phyloP scores from a whole-genome alignment of 2,329 filamentous ascomycete genomes.

The Fusarium zealandicum region DNA sequence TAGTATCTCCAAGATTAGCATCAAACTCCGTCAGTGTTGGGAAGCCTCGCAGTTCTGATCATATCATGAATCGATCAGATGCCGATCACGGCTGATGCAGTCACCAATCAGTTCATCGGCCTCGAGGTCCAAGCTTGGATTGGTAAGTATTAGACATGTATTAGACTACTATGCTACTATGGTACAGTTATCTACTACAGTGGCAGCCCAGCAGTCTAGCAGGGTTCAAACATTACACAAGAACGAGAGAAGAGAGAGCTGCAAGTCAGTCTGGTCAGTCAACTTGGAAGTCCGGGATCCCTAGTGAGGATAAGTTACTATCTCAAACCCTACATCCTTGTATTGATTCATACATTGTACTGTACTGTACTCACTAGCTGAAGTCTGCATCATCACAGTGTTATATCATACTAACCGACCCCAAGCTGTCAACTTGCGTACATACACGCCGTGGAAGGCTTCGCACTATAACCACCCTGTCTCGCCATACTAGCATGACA shows the following conservation, averaged over 20 bases:
- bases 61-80: neutral
- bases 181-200: too few relatives aligned
- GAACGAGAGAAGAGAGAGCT: neutral
- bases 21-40: conserved; percentile 5
- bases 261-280: neutral
- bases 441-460: neutral
- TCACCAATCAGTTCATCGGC: neutral
- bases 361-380: too few relatives aligned
- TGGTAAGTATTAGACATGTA: too few relatives aligned
- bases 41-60: conserved; percentile 1
- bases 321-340: neutral
- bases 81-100: neutral
- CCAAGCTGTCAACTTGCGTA: conserved; percentile 8
- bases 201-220: neutral
- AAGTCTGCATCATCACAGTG: conserved; percentile 1
- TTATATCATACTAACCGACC: neutral
- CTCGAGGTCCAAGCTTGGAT: too few relatives aligned
- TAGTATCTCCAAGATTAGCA: conserved; percentile 15
- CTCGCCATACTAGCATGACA: neutral
- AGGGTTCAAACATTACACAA: neutral
- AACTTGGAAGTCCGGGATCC: neutral
- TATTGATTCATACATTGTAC: too few relatives aligned
- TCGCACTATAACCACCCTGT: neutral
- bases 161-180: too few relatives aligned
- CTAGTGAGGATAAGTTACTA: conserved; percentile 15